These are phyloP conservation scores for Nothomitra cinnamomea DNA, from an alignment of 2,329 filamentous ascomycete species.

Conservation along the genomic window DNA sequence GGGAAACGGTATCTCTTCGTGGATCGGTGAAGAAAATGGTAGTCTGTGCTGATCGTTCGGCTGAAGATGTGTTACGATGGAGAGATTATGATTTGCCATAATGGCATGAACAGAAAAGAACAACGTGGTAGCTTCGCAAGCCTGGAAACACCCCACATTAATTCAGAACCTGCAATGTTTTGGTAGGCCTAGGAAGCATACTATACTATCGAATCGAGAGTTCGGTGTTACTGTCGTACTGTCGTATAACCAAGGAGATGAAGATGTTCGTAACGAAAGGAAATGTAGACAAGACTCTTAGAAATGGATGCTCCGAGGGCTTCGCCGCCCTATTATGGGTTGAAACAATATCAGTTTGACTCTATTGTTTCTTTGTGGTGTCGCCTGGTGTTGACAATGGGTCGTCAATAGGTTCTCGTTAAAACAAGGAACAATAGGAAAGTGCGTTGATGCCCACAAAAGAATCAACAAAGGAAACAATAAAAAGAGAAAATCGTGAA, in stretches of 20 bases:
- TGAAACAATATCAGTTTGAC: background rate
- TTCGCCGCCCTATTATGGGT: background rate
- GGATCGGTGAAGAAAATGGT: conserved; percentile 1
- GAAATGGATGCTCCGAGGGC: background rate
- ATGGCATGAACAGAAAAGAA: background rate
- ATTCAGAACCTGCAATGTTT: background rate
- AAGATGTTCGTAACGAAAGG: background rate
- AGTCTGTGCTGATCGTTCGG: background rate
- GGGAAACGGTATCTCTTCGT: background rate
- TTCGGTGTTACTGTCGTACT: background rate
- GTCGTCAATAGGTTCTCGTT: background rate
- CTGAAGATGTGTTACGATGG: background rate
- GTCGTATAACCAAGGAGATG: background rate
- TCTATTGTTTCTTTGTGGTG: background rate
- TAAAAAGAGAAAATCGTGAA: background rate
- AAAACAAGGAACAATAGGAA: background rate
- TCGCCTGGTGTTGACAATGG: background rate
- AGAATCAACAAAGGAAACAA: conserved; percentile 1
- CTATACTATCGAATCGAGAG: background rate
- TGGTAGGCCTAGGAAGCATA: background rate
- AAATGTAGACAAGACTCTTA: background rate
- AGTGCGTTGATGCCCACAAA: background rate
- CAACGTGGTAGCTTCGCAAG: background rate
- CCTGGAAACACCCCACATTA: no score
- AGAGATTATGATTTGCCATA: background rate